These are phyloP conservation scores for Xylaria sp. DNA, from an alignment of 2,329 filamentous ascomycete genomes.

Conservation along the genomic window DNA sequence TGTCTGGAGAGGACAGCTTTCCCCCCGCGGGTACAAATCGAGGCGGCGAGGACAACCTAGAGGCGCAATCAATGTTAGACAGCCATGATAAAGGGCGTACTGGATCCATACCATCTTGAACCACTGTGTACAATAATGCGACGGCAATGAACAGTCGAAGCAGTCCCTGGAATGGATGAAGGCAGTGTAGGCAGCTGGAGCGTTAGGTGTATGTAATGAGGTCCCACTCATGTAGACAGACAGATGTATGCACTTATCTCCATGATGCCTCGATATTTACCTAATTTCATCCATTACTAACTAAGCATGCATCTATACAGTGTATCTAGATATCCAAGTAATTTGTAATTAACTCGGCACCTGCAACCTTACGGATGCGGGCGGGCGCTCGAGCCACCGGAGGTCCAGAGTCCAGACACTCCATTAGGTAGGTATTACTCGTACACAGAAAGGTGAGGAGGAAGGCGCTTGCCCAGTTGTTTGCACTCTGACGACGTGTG, in stretches of 20 bases:
- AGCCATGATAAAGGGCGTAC: slow-evolving; percentile 7
- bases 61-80: slow-evolving; percentile 20
- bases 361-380: too few species aligned
- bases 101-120: slow-evolving; percentile 26
- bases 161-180: slow-evolving; percentile 1
- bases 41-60: slow-evolving; percentile 95
- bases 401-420: too few species aligned
- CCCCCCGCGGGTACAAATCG: slow-evolving; percentile 96
- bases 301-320: background rate
- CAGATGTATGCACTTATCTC: background rate
- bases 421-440: too few species aligned
- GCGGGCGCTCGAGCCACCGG: too few species aligned
- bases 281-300: background rate
- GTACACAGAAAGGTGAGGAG: too few species aligned
- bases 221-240: background rate
- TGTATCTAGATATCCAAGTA: background rate
- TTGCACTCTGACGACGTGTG: too few species aligned
- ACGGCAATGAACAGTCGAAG: background rate
- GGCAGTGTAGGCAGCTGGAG: background rate
- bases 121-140: background rate
- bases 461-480: too few species aligned
- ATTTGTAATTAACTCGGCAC: background rate
- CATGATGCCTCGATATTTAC: background rate
- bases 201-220: background rate
- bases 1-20: slow-evolving; percentile 97